These are phyloP conservation scores for Acacia acuminata DNA, from an alignment of 306 rosid species.

Conservation along the genomic window DNA sequence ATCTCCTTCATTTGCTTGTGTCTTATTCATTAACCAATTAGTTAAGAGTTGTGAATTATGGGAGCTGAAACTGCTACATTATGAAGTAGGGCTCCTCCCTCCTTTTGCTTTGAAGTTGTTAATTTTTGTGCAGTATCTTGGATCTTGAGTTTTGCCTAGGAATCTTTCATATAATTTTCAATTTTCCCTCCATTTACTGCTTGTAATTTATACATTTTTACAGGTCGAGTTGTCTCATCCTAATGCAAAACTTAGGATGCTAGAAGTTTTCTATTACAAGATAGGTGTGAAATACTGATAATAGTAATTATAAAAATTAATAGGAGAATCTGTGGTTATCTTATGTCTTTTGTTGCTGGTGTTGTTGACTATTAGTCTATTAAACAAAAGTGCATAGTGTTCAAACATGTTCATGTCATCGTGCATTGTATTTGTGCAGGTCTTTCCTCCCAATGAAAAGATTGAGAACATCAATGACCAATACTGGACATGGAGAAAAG, in stretches of 20 bases:
- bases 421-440: constrained; percentile 41
- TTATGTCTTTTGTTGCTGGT: background rate
- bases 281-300: constrained; percentile 49
- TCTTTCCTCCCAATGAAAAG: constrained; percentile 79
- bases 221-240: constrained; percentile 83
- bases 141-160: too few species aligned
- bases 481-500: constrained; percentile 87
- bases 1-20: too few species aligned
- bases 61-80: too few species aligned
- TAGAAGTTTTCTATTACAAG: constrained; percentile 87
- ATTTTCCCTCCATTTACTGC: background rate
- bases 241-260: constrained; percentile 74
- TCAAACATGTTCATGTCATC: constrained; percentile 21
- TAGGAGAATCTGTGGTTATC: background rate
- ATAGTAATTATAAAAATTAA: background rate
- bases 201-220: background rate
- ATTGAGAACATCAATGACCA: constrained; percentile 85
- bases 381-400: background rate
- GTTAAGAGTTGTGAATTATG: too few species aligned
- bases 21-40: too few species aligned
- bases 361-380: constrained; percentile 4
- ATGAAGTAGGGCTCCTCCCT: too few species aligned
- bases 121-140: too few species aligned
- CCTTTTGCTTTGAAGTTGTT: too few species aligned
- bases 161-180: background rate